Conservation (phyloP, 2,329 filamentous ascomycete genomes). For the Neonectria punicea region DNA sequence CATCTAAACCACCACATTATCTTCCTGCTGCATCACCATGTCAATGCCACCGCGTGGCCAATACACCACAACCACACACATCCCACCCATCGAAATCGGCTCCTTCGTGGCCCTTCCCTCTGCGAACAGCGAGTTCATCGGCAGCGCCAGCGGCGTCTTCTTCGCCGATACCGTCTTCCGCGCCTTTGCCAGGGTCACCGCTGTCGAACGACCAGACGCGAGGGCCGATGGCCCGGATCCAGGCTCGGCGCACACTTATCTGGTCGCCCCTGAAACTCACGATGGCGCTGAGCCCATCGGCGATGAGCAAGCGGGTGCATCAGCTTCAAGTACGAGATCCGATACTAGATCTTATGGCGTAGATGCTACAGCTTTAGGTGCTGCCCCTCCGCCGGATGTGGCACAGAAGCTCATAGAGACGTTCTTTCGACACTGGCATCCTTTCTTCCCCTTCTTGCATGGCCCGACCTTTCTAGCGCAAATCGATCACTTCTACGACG, state of each 20-base stretch:
- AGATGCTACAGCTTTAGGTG: constrained; percentile 32
- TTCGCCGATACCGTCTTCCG: constrained; percentile 64
- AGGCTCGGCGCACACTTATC: constrained; percentile 31
- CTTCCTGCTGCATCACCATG: not conserved
- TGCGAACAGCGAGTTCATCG: constrained; percentile 60
- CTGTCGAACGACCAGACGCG: not conserved
- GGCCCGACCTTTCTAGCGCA: constrained; percentile 59
- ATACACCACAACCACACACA: not conserved
- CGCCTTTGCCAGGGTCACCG: constrained; percentile 52
- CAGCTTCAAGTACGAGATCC: not conserved
- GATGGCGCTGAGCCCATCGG: not conserved
- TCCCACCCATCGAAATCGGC: constrained; percentile 19
- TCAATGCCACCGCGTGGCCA: not conserved
- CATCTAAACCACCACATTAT: not conserved
- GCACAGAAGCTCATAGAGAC: constrained; percentile 56
- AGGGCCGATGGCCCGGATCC: constrained; percentile 12
- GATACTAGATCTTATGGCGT: constrained; percentile 10
- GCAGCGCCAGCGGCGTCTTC: constrained; percentile 62
- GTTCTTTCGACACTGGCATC: constrained; percentile 64
- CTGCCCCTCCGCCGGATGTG: constrained; percentile 41
- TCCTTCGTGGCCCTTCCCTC: constrained; percentile 22
- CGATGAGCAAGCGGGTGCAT: not conserved
- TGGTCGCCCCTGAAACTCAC: constrained; percentile 24
- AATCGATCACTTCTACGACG: constrained; percentile 54
- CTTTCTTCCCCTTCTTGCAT: constrained; percentile 62